These are phyloP conservation scores for Excoecaria agallocha DNA, from an alignment of 345 rosid genomes.

Conservation along the genomic window DNA sequence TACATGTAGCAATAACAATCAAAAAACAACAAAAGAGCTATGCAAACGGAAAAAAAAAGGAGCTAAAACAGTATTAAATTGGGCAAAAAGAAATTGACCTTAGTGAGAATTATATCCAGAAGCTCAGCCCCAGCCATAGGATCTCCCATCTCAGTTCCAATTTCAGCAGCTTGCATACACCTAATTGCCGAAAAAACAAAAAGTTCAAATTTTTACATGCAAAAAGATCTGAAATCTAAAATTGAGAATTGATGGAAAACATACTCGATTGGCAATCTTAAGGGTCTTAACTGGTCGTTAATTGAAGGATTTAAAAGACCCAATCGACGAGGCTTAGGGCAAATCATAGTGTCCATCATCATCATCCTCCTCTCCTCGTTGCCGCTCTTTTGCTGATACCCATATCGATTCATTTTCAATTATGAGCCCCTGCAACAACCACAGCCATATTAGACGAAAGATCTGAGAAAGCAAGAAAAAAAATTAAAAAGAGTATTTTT, in stretches of 20 bases:
- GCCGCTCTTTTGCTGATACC: conserved; percentile 35
- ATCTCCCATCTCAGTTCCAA: conserved; percentile 54
- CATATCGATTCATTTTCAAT: conserved; percentile 24
- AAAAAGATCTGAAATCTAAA: not conserved
- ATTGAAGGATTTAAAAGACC: conserved; percentile 41
- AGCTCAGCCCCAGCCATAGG: conserved; percentile 67
- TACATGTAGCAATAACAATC: too few relatives aligned
- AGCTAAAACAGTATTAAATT: not conserved
- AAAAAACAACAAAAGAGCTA: not conserved
- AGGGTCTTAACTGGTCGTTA: conserved; percentile 37
- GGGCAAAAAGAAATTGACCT: conserved; percentile 37
- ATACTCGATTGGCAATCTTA: conserved; percentile 59
- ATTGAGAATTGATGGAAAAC: not conserved
- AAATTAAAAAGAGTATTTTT: not conserved
- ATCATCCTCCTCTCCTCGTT: conserved; percentile 34
- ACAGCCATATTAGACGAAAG: not conserved
- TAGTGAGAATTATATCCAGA: conserved; percentile 72
- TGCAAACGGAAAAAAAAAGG: not conserved
- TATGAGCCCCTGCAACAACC: not conserved
- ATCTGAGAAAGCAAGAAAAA: too few relatives aligned
- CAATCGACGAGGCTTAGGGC: conserved; percentile 84
- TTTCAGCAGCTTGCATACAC: too few relatives aligned
- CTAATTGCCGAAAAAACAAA: conserved; percentile 36
- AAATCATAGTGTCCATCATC: conserved; percentile 49
- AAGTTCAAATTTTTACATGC: not conserved